phyloP scores from a whole-genome alignment of 2,329 filamentous ascomycete species.

The Phoma herbarum region DNA sequence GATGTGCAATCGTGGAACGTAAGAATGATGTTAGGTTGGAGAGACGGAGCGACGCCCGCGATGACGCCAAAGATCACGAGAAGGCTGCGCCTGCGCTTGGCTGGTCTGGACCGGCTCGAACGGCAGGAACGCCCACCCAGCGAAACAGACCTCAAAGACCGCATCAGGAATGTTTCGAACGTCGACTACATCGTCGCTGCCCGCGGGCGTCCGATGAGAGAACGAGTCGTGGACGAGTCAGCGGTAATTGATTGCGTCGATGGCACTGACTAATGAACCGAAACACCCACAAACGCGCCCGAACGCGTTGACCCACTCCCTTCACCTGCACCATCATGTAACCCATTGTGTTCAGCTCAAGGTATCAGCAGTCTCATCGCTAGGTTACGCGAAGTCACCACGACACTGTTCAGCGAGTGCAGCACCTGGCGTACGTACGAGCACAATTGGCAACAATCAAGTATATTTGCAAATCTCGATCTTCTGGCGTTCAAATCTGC shows the following conservation, averaged over 20 bases:
- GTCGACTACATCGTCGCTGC: background rate
- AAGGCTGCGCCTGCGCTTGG: conserved; percentile 13
- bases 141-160: background rate
- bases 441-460: no score
- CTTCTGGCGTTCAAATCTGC: no score
- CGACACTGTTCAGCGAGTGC: background rate
- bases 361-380: background rate
- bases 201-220: background rate
- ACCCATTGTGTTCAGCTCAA: no score
- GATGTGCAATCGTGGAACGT: conserved; percentile 12
- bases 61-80: conserved; percentile 12
- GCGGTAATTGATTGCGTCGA: background rate
- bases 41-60: conserved; percentile 2
- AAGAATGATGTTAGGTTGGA: conserved; percentile 18
- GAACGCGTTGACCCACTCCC: background rate
- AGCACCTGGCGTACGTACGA: background rate
- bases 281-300: background rate
- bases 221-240: background rate
- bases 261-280: background rate
- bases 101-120: conserved; percentile 14
- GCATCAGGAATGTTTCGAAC: background rate
- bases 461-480: no score
- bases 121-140: conserved; percentile 12
- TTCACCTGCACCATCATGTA: background rate
- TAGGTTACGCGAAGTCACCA: background rate